A percentile compares a stretch with the other conserved stretches of the same genome.
These are phyloP conservation scores for Viscum album DNA, from an alignment of 177 flowering plant species.

Conservation along the genomic window DNA sequence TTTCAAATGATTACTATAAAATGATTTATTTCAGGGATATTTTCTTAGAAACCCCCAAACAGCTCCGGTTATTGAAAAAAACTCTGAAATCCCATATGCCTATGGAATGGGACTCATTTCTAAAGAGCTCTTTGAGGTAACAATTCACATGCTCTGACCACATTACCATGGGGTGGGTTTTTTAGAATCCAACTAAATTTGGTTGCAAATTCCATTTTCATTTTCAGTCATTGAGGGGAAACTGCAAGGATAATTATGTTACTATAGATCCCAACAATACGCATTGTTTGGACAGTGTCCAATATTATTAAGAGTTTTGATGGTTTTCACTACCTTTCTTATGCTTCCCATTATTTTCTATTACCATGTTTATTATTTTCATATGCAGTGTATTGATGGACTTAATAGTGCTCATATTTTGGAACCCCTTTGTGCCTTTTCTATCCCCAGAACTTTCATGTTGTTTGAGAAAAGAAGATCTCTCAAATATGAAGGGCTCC, in stretches of 20 bases:
- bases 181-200: too few relatives aligned
- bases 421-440: neutral
- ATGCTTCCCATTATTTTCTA: too few relatives aligned
- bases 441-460: neutral
- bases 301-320: constrained; percentile 12
- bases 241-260: constrained; percentile 18
- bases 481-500: neutral
- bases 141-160: too few relatives aligned
- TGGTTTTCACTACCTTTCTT: neutral
- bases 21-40: neutral
- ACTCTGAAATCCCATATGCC: neutral
- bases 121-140: neutral
- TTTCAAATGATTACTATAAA: neutral
- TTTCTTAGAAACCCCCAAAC: neutral
- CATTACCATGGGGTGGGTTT: neutral
- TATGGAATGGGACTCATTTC: neutral
- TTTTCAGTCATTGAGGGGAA: constrained; percentile 16
- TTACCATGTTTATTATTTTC: neutral
- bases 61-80: neutral
- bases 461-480: neutral
- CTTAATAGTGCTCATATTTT: neutral
- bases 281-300: constrained; percentile 11
- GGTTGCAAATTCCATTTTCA: neutral
- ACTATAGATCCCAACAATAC: constrained; percentile 16
- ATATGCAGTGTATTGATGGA: neutral